phyloP scores from a whole-genome alignment of 1,284 basidiomycete species.

The Veloporphyrellus conicus region DNA sequence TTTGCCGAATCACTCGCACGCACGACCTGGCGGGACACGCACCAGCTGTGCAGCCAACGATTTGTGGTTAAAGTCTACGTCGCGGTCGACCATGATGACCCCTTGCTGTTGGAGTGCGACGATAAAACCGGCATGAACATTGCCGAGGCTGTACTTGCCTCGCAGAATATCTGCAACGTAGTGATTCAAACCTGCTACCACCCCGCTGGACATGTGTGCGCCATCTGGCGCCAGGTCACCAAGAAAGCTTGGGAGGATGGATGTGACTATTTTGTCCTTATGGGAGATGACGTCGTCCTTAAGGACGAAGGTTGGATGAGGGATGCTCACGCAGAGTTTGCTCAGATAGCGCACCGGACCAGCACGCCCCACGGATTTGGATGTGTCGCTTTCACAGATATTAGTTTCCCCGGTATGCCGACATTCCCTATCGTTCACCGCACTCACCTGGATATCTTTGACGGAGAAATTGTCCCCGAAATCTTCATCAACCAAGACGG shows the following conservation, averaged over 20 bases:
- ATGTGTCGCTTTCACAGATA: conserved; percentile 55
- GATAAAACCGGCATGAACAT: conserved; percentile 26
- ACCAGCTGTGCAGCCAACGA: conserved; percentile 29
- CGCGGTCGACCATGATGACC: conserved; percentile 50
- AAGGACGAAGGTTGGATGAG: conserved; percentile 52
- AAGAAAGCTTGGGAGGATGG: conserved; percentile 44
- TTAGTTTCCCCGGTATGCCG: conserved; percentile 55
- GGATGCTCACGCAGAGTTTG: conserved; percentile 39
- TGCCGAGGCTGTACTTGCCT: conserved; percentile 37
- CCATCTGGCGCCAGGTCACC: conserved; percentile 52
- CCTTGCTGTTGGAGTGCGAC: conserved; percentile 33
- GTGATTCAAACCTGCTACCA: conserved; percentile 36
- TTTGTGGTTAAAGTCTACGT: conserved; percentile 47
- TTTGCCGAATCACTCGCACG: conserved; percentile 44
- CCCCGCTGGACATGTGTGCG: conserved; percentile 48
- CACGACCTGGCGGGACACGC: conserved; percentile 48
- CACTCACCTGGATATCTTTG: conserved; percentile 54
- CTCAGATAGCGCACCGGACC: conserved; percentile 29
- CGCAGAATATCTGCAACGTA: conserved; percentile 38
- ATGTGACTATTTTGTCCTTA: conserved; percentile 51
- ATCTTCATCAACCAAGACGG: conserved; percentile 57
- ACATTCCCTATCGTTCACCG: conserved; percentile 56
- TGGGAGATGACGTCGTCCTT: conserved; percentile 54
- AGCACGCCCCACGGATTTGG: conserved; percentile 46
- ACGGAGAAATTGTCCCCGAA: conserved; percentile 48